Percentiles rank a stretch among this genome's conserved stretches.
Conservation (phyloP, 805 yeast genomes). For the Candida pseudoglaebosa region DNA sequence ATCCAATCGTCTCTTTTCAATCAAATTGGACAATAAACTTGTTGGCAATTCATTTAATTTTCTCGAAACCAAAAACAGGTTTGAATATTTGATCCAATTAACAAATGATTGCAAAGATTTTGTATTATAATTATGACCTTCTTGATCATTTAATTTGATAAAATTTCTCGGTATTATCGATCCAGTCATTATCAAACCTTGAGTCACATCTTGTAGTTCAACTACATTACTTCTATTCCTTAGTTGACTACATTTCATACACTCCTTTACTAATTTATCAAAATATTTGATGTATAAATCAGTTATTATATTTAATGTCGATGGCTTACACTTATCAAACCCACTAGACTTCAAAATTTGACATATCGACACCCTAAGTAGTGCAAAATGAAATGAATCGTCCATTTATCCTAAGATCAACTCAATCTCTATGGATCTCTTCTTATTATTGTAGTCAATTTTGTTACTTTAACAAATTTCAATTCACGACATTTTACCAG, state of each 20-base stretch:
- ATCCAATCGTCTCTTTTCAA: conserved; percentile 37
- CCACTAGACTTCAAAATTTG: conserved; percentile 77
- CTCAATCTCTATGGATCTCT: too few species aligned
- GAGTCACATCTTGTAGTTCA: conserved; percentile 62
- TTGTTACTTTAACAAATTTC: too few species aligned
- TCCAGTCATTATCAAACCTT: conserved; percentile 63
- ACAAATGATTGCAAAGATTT: conserved; percentile 33
- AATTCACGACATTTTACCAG: too few species aligned
- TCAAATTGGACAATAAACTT: conserved; percentile 26
- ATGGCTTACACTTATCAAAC: conserved; percentile 72
- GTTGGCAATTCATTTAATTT: conserved; percentile 29
- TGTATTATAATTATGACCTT: conserved; percentile 25
- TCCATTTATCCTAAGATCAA: conserved; percentile 22
- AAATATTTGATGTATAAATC: conserved; percentile 71
- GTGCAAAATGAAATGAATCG: conserved; percentile 35
- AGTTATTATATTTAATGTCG: conserved; percentile 69
- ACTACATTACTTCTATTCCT: conserved; percentile 39
- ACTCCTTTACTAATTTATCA: conserved; percentile 46
- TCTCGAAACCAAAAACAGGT: conserved; percentile 18
- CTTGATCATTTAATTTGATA: not conserved
- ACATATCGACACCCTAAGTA: conserved; percentile 38
- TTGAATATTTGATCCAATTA: conserved; percentile 33
- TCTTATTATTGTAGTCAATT: too few species aligned
- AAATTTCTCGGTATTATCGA: conserved; percentile 48
- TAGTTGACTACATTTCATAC: conserved; percentile 46